Base-by-base conservation (phyloP, 208 protist genomes). In the Trypanosoma scelopori region DNA sequence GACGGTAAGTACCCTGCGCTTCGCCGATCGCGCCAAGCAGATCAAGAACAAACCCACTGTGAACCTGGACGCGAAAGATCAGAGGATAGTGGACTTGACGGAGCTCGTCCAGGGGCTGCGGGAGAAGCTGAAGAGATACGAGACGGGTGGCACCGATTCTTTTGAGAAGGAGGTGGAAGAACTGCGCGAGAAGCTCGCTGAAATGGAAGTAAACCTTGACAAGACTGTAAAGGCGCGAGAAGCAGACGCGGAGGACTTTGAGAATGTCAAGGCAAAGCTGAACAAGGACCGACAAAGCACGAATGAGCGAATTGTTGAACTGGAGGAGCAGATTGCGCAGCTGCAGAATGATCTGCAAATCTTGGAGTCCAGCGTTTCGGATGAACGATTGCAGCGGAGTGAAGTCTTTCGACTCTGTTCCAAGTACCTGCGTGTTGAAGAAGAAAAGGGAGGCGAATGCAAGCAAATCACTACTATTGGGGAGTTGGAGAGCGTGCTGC, bases 11-110 rank as follows among this genome's bases (percentile, higher is more conserved):
- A 96, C 91, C 13, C 78, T 96, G 25, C 87, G 87, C 57, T 96
- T 96, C 51, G 90, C 87, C 20, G 84, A 94, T 58, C 83, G 92
- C 28, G 92, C 92, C 35, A 96, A 94, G 77, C 87, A 95, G 66
- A 96, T 97, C 70, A 94, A 94, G 81, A 97, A 97, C 77, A 97
- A 96, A 73, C 82, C 89, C 5, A 81, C 91, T 22, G 75, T 96
- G 55, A 91, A 94, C 59, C 91, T 93, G 86, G 88, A 94, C 72
- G 76, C 85, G 39, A 96, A 96, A 70, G 88, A 96, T 61, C 85
- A 92, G 65, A 92, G 86, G 75, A 96, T 94, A 42, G 77, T 80
- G 3, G 85, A 94, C 57, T 76, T 94, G 25, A 77, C 78, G 16
- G 75, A 89, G 46, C 61, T 87, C 30, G 79, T 96, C 47, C 71